Base-by-base conservation (phyloP, 371 early-diverging fungal species). In the Syncephalis fuscata region DNA sequence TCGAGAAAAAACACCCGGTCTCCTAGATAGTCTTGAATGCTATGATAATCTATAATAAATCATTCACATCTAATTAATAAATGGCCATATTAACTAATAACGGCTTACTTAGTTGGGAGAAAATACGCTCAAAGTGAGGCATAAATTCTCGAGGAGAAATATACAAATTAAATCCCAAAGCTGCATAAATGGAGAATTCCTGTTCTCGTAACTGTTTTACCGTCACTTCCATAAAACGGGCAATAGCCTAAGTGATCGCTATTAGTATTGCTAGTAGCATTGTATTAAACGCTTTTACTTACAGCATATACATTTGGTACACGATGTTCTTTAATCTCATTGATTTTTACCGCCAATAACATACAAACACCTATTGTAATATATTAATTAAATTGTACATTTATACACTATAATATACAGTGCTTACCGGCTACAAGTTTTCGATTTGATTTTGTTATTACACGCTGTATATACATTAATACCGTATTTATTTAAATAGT, bases 71-170 rank as follows among this genome's bases (percentile, higher is more conserved):
- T 14, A 19, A 17, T 24, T 16, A 23, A 7, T 11, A 17, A 24
- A 14, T 39, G n/a, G 16, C 23, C 22, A 21, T 7, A 25, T 45
- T 15, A 44, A 1, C 9, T 5, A 16, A 19, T 16, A 19, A 16
- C 20, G 27, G 36, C 50, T 50, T 49, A 54, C 65, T 60, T 44
- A 56, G 56, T 14, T 54, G 61, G 46, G 55, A 50, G 48, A 78
- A 73, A 50, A 88, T 81, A 45, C 85, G 75, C 50, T 84, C 74
- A 51, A 92, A 73, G 57, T 92, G 93, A 1, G 92, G 91, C 68
- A 84, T 68, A 41, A 87, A 75, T 58, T 90, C 90, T 49, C 70
- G 68, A 15, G 64, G 61, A 0, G 90, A 82, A n/a, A 90, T 58
- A 62, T 78, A 88, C 19, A 93, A 65, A 21, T 73, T 74, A 58